These are phyloP conservation scores for Talaromyces sp. DNA, from an alignment of 2,329 filamentous ascomycete genomes.

Conservation along the genomic window DNA sequence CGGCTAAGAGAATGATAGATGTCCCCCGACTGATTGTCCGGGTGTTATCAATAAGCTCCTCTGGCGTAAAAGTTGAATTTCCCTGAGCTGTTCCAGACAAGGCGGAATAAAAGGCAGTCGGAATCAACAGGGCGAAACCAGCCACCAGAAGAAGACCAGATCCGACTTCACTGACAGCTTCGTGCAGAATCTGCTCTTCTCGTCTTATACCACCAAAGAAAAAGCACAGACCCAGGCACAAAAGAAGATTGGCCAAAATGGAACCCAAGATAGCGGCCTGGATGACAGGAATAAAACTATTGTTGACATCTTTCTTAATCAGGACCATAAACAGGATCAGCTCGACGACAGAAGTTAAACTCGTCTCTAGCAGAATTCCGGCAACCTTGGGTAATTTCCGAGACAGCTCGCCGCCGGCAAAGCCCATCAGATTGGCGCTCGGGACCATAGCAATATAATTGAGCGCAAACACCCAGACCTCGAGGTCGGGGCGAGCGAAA, in stretches of 20 bases:
- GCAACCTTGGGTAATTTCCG: constrained; percentile 71
- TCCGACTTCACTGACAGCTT: constrained; percentile 73
- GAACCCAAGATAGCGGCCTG: constrained; percentile 69
- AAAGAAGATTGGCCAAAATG: constrained; percentile 73
- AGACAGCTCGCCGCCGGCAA: constrained; percentile 67
- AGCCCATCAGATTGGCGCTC: constrained; percentile 70
- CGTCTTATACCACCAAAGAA: constrained; percentile 67
- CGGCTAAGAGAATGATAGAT: constrained; percentile 64
- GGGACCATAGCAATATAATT: constrained; percentile 76
- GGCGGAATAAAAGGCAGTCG: constrained; percentile 45
- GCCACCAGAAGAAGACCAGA: constrained; percentile 73
- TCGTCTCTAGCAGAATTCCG: constrained; percentile 46
- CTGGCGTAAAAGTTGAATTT: constrained; percentile 20
- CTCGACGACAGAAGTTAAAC: constrained; percentile 70
- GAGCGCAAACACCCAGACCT: constrained; percentile 63
- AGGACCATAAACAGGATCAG: constrained; percentile 79
- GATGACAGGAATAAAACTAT: constrained; percentile 47
- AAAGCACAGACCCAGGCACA: constrained; percentile 78
- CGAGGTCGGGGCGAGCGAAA: constrained; percentile 51
- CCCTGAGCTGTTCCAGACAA: constrained; percentile 41
- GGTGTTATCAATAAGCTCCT: constrained; percentile 49
- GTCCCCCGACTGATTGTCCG: constrained; percentile 67
- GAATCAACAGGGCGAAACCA: constrained; percentile 50
- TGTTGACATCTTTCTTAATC: constrained; percentile 49
- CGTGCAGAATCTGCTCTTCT: constrained; percentile 66